These are phyloP conservation scores for Trypanosoma avium DNA, from an alignment of 208 protist species.

Conservation along the genomic window DNA sequence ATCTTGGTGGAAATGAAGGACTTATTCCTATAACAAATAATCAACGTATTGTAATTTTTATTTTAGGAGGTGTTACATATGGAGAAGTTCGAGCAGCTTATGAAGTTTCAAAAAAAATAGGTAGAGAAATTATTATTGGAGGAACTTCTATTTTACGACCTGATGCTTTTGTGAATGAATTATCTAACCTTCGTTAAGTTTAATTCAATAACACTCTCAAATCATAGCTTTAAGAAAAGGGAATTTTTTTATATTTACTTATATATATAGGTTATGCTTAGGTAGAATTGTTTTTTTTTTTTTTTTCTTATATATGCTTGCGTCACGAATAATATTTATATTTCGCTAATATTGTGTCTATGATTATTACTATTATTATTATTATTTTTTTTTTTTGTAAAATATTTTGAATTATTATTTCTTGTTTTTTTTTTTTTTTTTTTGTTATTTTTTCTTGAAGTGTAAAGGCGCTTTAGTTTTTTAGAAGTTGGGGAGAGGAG, in stretches of 20 bases:
- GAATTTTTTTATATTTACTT: no score
- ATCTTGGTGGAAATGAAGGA: not conserved
- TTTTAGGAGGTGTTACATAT: constrained; percentile 74
- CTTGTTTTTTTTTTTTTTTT: not conserved
- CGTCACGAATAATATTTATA: no score
- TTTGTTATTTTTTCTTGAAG: not conserved
- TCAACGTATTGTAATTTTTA: constrained; percentile 70
- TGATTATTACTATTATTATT: no score
- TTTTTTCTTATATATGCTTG: no score
- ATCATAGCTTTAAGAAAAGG: no score
- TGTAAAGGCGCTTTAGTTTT: not conserved
- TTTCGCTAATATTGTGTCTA: no score
- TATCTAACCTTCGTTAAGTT: constrained; percentile 43
- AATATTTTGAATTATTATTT: no score
- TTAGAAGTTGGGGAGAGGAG: no score
- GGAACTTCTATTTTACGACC: constrained; percentile 63
- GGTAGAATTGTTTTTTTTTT: no score
- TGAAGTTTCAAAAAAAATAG: constrained; percentile 46
- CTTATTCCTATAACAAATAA: constrained; percentile 36
- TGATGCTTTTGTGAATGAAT: constrained; percentile 40
- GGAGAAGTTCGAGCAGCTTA: constrained; percentile 68
- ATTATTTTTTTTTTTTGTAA: no score
- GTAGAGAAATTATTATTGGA: constrained; percentile 66
- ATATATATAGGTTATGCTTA: no score
- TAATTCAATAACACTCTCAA: no score